These are phyloP conservation scores for Cytospora schulzeri DNA, from an alignment of 2,329 filamentous ascomycete species.

Conservation along the genomic window DNA sequence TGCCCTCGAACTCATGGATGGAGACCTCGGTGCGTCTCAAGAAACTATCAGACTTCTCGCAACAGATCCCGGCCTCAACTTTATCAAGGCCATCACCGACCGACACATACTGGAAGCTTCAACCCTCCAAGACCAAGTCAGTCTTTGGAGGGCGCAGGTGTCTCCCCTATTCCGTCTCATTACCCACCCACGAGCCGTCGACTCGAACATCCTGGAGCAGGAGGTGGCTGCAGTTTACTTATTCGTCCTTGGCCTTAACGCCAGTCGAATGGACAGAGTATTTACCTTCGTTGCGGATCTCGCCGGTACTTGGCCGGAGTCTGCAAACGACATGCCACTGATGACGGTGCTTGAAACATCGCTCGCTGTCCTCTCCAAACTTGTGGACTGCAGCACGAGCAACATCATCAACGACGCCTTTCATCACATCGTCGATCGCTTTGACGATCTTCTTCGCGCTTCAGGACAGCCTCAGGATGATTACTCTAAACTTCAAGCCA, in stretches of 20 bases:
- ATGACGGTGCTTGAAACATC: slow-evolving; percentile 26
- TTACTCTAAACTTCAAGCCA: slow-evolving; percentile 16
- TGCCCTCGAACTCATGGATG: slow-evolving; percentile 36
- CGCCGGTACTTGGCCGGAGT: background rate
- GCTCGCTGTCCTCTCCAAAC: slow-evolving; percentile 27
- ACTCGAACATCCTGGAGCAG: slow-evolving; percentile 44
- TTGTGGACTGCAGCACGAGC: slow-evolving; percentile 30
- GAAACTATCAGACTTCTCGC: slow-evolving; percentile 30
- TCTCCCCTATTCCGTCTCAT: slow-evolving; percentile 40
- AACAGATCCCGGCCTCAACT: slow-evolving; percentile 25
- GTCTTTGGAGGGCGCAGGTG: slow-evolving; percentile 29
- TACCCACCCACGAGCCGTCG: slow-evolving; percentile 38
- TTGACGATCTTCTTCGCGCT: background rate
- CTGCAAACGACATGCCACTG: slow-evolving; percentile 18
- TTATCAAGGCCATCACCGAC: slow-evolving; percentile 14
- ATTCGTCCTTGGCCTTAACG: slow-evolving; percentile 40
- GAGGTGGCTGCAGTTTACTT: slow-evolving; percentile 40
- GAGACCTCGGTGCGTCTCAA: slow-evolving; percentile 36
- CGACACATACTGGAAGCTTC: background rate
- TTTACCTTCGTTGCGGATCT: slow-evolving; percentile 36
- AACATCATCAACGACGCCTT: slow-evolving; percentile 27
- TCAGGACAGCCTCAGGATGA: background rate
- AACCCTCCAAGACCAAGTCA: background rate
- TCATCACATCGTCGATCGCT: background rate
- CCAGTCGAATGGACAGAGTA: slow-evolving; percentile 34